Evolutionary conservation across 2,329 filamentous ascomycete species (phyloP).

Genomic region (Colletotrichum sp.): DNA sequence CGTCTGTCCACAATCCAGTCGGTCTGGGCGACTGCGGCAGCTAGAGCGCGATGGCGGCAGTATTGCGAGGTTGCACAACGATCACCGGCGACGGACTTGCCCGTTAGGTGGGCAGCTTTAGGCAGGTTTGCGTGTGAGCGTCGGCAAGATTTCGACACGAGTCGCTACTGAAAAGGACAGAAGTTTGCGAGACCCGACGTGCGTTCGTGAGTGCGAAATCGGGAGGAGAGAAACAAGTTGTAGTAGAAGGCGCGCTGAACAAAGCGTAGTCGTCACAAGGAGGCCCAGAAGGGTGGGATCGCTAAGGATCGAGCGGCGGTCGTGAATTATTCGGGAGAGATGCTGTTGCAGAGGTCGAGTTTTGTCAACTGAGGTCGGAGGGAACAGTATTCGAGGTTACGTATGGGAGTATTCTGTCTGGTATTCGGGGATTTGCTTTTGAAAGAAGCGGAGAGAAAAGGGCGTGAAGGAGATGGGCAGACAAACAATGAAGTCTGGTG

Average conservation of each 20-base stretch:
- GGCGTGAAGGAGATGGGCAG: background rate
- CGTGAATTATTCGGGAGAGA: background rate
- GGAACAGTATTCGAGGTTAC: background rate
- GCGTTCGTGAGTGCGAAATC: background rate
- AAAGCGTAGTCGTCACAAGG: background rate
- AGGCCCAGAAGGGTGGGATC: background rate
- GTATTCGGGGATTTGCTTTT: background rate
- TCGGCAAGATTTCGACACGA: background rate
- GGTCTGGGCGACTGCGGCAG: slow-evolving; percentile 14
- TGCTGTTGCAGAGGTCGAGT: background rate
- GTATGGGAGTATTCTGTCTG: background rate
- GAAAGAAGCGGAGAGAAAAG: background rate
- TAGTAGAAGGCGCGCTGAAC: background rate
- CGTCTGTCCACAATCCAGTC: slow-evolving; percentile 9
- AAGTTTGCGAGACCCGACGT: background rate
- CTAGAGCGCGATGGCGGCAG: background rate
- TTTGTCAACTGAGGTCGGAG: background rate
- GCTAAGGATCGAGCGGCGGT: background rate
- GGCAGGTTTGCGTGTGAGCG: background rate
- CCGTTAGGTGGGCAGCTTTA: background rate
- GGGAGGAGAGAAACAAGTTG: background rate
- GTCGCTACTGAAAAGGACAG: background rate
- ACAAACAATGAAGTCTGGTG: background rate
- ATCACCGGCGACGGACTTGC: background rate
- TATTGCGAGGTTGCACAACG: background rate